Base-by-base conservation (phyloP, 176 grass and related monocot genomes). In the Rhipidocladum racemiflorum region DNA sequence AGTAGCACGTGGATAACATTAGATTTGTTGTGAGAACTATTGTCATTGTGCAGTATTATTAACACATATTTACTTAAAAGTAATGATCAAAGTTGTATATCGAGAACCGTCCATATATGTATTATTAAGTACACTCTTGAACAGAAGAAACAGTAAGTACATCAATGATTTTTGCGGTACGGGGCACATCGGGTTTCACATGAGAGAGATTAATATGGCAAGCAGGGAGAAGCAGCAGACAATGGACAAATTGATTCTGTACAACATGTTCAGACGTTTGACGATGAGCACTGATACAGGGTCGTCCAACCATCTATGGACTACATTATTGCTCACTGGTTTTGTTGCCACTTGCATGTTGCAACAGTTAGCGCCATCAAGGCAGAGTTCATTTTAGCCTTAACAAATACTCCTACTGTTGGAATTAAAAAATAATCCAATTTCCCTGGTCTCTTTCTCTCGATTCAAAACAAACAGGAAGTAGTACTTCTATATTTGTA, bases 211-310 rank as follows among this genome's bases (percentile, higher is more conserved):
- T n/a, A n/a, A n/a, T n/a, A n/a, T n/a, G n/a, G n/a, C n/a, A n/a
- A n/a, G n/a, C n/a, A n/a, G n/a, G n/a, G n/a, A n/a, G n/a, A n/a
- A 34, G 32, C 32, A 34, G 32, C 32, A 34, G 38, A 42, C 53
- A 71, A 39, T 10, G 61, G 69, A 35, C 40, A 66, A 18, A 68
- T 56, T 70, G 51, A 51, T 77, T 71, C 3, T 49, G 53, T 30
- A 39, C 69, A 65, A 17, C 72, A 83, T 28, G 73, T 48, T 68
- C 23, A 30, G 76, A 15, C 46, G 21, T 84, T 76, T 80, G 82
- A 89, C 82, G 76, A 34, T 18, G 76, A 32, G 14, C 25, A 62
- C 20, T 63, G 61, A 36, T 40, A 71, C 56, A 74, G 46, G 62
- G 87, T 51, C 68, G 20, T 35, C 68, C 44, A 9, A 15, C 44